Evolutionary conservation across 192 early-diverging fungal species (phyloP).

Genomic region (Podila verticillata): DNA sequence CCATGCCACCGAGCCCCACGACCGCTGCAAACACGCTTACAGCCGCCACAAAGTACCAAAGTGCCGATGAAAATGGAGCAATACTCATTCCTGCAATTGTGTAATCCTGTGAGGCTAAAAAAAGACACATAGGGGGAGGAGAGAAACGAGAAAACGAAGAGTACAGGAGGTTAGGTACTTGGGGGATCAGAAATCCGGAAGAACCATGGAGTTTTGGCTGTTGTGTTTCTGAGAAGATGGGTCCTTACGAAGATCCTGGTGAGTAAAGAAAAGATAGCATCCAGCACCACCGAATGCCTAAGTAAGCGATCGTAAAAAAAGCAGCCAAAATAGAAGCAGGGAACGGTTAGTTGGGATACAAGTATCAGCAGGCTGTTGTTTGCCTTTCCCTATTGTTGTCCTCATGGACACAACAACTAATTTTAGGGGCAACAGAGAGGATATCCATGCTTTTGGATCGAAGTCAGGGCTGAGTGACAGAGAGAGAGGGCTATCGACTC

Average conservation of each 20-base stretch:
- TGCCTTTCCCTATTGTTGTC: no score
- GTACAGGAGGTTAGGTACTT: neutral
- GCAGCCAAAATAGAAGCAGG: neutral
- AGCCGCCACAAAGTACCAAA: conserved; percentile 44
- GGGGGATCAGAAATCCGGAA: neutral
- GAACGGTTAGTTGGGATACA: neutral
- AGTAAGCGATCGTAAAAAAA: neutral
- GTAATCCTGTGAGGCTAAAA: conserved; percentile 19
- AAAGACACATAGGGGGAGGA: neutral
- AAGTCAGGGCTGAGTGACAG: neutral
- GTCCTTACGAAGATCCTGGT: conserved; percentile 36
- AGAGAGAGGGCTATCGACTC: neutral
- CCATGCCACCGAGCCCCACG: conserved; percentile 39
- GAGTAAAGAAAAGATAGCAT: conserved; percentile 34
- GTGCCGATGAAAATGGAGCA: conserved; percentile 18
- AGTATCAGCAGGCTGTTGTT: no score
- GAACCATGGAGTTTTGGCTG: neutral
- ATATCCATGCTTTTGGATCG: neutral
- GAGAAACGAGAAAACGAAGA: neutral
- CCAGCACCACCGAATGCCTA: conserved; percentile 42
- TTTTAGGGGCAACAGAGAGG: neutral
- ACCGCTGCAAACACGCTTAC: conserved; percentile 43
- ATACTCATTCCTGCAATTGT: conserved; percentile 7
- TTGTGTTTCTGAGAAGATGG: neutral
- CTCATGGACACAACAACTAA: no score